Conservation (phyloP, 495 filamentous ascomycete genomes). For the Aspergillus diversus region DNA sequence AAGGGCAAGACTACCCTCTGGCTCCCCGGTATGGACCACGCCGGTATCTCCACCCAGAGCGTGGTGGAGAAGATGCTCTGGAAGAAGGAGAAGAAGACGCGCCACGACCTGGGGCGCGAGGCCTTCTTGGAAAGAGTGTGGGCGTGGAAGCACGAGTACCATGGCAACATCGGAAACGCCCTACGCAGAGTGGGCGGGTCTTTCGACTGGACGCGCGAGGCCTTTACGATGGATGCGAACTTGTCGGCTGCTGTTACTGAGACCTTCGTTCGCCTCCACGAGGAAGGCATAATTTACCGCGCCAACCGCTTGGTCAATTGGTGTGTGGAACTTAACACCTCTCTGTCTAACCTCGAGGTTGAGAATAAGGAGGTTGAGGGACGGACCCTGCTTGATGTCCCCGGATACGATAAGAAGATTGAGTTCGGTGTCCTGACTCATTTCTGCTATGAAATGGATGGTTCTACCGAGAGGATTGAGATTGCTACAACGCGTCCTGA, state of each 20-base stretch:
- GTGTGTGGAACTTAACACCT: conserved; percentile 74
- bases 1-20: conserved; percentile 69
- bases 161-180: conserved; percentile 61
- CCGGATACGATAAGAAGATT: conserved; percentile 67
- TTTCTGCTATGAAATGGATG: conserved; percentile 73
- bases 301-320: conserved; percentile 79
- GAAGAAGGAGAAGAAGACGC: conserved; percentile 65
- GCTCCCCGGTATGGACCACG: conserved; percentile 77
- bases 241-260: conserved; percentile 70
- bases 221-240: conserved; percentile 74
- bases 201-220: conserved; percentile 68
- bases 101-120: conserved; percentile 67
- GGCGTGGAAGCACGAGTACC: conserved; percentile 75
- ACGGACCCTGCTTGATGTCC: conserved; percentile 67
- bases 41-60: conserved; percentile 75
- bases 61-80: conserved; percentile 80
- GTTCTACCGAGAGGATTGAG: conserved; percentile 65
- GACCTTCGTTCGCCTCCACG: conserved; percentile 72
- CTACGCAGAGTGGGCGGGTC: conserved; percentile 63
- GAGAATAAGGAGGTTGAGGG: conserved; percentile 72
- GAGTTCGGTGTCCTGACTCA: conserved; percentile 73
- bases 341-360: conserved; percentile 76
- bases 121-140: conserved; percentile 63
- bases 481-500: conserved; percentile 80
- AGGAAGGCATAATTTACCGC: conserved; percentile 77